phyloP scores from a whole-genome alignment of 2,329 filamentous ascomycete species.

The Beauveria sp. region DNA sequence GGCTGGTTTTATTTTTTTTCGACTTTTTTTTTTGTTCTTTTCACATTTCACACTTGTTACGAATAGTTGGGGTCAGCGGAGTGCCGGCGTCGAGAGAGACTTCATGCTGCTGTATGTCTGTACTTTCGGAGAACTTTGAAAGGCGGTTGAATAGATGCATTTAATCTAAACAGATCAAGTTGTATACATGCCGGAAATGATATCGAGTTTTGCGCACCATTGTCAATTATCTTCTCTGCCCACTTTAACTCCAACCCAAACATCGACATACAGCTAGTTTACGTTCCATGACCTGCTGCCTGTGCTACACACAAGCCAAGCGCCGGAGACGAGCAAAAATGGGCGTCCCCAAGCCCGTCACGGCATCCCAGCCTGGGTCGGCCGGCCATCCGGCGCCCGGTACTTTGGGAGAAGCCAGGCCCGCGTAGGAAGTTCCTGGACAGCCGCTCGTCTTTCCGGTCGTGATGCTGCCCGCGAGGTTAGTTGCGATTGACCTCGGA shows the following conservation, averaged over 20 bases:
- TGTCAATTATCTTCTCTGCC: not conserved
- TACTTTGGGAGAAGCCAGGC: constrained; percentile 20
- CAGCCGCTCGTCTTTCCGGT: constrained; percentile 26
- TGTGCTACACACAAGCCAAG: not conserved
- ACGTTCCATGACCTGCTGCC: not conserved
- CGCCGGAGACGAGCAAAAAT: constrained; percentile 28
- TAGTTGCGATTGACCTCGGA: not conserved
- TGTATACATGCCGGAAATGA: too few relatives aligned
- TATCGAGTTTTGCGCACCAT: too few relatives aligned
- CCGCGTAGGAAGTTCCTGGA: constrained; percentile 19
- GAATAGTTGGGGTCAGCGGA: not conserved
- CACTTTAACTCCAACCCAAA: not conserved
- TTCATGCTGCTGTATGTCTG: too few relatives aligned
- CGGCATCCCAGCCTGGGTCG: constrained; percentile 28
- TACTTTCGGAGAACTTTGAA: too few relatives aligned
- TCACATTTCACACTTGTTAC: not conserved
- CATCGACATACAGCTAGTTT: not conserved
- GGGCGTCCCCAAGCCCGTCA: constrained; percentile 38
- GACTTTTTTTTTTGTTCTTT: not conserved
- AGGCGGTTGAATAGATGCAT: too few relatives aligned
- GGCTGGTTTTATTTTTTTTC: not conserved
- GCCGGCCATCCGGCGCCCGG: constrained; percentile 22
- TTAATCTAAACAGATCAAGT: too few relatives aligned
- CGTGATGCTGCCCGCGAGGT: constrained; percentile 24
- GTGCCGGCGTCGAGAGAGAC: not conserved